Base-by-base conservation (phyloP, 371 early-diverging fungal species). In the Parasitella parasitica region DNA sequence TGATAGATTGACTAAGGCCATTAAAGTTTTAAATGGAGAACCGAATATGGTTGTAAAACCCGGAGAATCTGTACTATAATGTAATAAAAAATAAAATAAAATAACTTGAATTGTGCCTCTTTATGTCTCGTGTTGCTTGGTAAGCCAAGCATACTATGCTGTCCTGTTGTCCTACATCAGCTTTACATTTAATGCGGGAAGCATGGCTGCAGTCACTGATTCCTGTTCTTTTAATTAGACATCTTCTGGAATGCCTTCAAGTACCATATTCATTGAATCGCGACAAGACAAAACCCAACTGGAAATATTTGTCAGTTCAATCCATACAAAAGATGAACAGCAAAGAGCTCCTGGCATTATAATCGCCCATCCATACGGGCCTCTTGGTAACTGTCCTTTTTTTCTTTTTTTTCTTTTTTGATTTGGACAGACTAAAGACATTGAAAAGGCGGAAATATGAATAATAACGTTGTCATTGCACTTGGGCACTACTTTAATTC, bases 301-400 rank as follows among this genome's bases (percentile, higher is more conserved):
- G 38, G 72, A 76, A 54, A 63, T 66, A 4, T 15, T n/a, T 13
- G 18, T 50, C 24, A 18, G 39, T 58, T 28, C 52, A 34, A 12
- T 2, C 4, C 8, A 13, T 18, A 62, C 55, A 9, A 46, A 43
- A 28, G 4, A 34, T 22, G 43, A 43, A 27, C 57, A 41, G 34
- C 16, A 26, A 3, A 13, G 41, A 54, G 64, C 59, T 34, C 73
- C 75, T 26, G 75, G 66, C 9, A 58, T 77, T 5, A 64, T 80
- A 26, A 67, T 80, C 43, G 72, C 72, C 15, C 81, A 80, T 59
- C 81, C 81, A 18, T 80, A 80, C 64, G 81, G 81, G 0, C 81
- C 81, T 8, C 59, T 80, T 39, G 81, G 81, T 73, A 63, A 32
- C 11, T 32, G 3, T 11, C 11, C 32, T 8, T 8, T 32, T 24